Evolutionary conservation across 768 basidiomycete genomes (phyloP).

Genomic region (Mycena rebaudengoi): DNA sequence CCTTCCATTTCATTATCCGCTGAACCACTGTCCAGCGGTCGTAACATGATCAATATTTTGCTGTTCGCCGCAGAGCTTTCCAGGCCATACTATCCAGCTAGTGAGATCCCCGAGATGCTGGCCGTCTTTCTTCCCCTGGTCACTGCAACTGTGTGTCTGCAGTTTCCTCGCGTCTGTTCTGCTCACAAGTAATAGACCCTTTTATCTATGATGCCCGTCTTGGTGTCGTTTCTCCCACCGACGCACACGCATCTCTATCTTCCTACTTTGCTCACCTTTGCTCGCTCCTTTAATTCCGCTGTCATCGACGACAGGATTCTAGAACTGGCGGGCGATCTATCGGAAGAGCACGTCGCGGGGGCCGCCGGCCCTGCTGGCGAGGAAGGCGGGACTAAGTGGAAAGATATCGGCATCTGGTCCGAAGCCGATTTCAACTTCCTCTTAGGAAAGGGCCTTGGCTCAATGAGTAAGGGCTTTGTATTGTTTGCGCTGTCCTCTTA

Average conservation of each 20-base stretch:
- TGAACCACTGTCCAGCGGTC: constrained; percentile 42
- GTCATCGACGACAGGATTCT: constrained; percentile 79
- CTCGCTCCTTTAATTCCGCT: constrained; percentile 82
- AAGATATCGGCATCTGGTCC: constrained; percentile 91
- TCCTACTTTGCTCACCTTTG: constrained; percentile 75
- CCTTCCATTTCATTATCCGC: background rate
- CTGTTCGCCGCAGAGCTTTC: constrained; percentile 79
- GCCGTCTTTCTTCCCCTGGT: constrained; percentile 73
- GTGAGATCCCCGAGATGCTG: constrained; percentile 77
- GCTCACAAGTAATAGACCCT: constrained; percentile 55
- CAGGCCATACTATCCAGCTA: constrained; percentile 71
- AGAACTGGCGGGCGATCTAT: constrained; percentile 72
- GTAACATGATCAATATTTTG: constrained; percentile 75
- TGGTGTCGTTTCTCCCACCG: constrained; percentile 82
- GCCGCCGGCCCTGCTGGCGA: constrained; percentile 58
- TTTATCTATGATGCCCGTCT: constrained; percentile 75
- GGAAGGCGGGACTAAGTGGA: constrained; percentile 69
- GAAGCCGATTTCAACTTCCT: constrained; percentile 85
- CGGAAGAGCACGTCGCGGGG: constrained; percentile 76
- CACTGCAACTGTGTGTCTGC: constrained; percentile 69
- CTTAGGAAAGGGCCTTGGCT: constrained; percentile 82
- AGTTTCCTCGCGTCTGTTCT: background rate
- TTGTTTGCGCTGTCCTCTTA: background rate
- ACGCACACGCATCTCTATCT: constrained; percentile 72
- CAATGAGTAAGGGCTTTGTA: constrained; percentile 71